Base-by-base conservation (phyloP, 2,329 filamentous ascomycete genomes). In the Periglandula ipomoeae region DNA sequence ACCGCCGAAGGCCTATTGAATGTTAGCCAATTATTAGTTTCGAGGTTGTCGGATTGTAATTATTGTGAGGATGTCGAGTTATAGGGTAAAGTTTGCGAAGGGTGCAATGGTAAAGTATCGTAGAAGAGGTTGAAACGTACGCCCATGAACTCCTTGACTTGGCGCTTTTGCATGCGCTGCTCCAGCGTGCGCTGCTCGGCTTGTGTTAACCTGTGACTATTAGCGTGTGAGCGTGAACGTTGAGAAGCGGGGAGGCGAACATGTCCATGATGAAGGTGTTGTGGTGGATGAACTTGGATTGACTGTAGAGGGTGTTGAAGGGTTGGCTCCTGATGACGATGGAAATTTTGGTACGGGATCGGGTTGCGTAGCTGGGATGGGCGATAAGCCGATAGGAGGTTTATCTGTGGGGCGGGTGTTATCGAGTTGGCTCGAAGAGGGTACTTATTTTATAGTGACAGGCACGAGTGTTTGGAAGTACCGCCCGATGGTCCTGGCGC, bases 141-240 rank as follows among this genome's bases (percentile, higher is more conserved):
- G 62, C 82, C 87, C 85, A 97, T 95, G 67, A 98, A 97, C 67
- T 97, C 91, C 75, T 95, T 95, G 78, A 98, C 88, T 73, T 98
- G 93, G 73, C 93, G 94, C 73, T 87, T 87, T 76, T 97, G 89
- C 81, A 98, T 90, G 70, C 93, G 89, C 72, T 81, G 73, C 71
- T 95, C 85, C 65, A 98, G 86, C 78, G 93, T 88, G 73, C 88
- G 87, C 76, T 94, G 87, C 77, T 97, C 91, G 61, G 81, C 69
- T 61, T 77, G 66, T 59, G 80, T 87, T 66, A 95, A 85, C 66
- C 75, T 77, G 53, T 37, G 19, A 45, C 56, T 55, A 52, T 49
- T 42, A 13, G 42, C 23, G 20, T 32, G 20, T 10, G 37, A 7
- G 22, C 34, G 19, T 4, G 30, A n/a, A 24, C 41, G 24, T 6